Percentiles rank a stretch among this genome's conserved stretches.
Evolutionary conservation across 768 basidiomycete genomes (phyloP).

Genomic region (Cystobasidium ongulense): DNA sequence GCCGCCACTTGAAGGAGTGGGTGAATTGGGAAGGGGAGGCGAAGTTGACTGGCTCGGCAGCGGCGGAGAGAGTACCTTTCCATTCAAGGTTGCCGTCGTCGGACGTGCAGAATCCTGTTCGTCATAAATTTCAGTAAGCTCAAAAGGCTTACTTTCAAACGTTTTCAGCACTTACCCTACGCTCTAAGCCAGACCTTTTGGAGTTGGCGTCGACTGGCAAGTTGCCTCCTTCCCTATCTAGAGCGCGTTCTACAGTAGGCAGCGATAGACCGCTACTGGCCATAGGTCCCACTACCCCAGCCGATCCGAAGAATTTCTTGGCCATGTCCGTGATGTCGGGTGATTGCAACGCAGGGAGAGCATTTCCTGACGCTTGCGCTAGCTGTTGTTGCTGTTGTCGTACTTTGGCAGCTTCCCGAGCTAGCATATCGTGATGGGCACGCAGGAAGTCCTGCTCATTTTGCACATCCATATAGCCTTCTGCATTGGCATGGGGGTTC

Average conservation of each 20-base stretch:
- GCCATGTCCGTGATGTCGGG: slow-evolving; percentile 26
- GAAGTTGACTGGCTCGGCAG: not conserved
- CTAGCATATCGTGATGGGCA: slow-evolving; percentile 82
- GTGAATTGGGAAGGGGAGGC: slow-evolving; percentile 6
- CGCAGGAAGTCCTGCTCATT: slow-evolving; percentile 86
- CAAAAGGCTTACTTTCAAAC: no score
- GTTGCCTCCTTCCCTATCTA: slow-evolving; percentile 32
- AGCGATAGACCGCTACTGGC: slow-evolving; percentile 75
- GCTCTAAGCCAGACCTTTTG: not conserved
- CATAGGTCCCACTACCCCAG: slow-evolving; percentile 84
- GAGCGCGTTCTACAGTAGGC: slow-evolving; percentile 75
- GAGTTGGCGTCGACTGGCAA: not conserved
- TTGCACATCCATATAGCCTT: slow-evolving; percentile 52
- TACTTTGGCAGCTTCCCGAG: slow-evolving; percentile 74
- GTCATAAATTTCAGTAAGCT: not conserved
- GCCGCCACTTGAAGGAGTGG: not conserved
- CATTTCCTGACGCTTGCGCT: not conserved
- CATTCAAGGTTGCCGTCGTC: not conserved
- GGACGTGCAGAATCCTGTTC: not conserved
- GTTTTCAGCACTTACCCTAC: not conserved
- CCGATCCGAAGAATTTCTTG: slow-evolving; percentile 23
- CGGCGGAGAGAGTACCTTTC: not conserved
- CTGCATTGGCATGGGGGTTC: not conserved
- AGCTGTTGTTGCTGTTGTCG: slow-evolving; percentile 3
- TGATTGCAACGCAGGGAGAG: not conserved